A percentile compares a stretch with the other conserved stretches of the same genome.
phyloP scores from a whole-genome alignment of 2,329 filamentous ascomycete species.

The Phialophora verrucosa region DNA sequence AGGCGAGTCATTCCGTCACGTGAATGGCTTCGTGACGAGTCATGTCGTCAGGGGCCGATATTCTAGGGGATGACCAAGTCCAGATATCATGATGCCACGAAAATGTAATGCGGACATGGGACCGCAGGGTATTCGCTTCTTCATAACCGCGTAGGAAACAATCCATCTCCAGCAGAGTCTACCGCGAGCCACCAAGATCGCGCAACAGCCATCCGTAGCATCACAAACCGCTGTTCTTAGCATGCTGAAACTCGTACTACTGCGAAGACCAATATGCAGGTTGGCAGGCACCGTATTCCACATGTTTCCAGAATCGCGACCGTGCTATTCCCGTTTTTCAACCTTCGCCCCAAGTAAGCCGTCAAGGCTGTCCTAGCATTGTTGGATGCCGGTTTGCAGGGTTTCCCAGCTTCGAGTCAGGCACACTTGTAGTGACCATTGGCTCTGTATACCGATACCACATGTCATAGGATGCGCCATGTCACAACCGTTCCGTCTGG shows the following conservation, averaged over 20 bases:
- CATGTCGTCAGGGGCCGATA: not conserved
- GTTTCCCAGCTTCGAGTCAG: not conserved
- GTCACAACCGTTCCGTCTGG: not conserved
- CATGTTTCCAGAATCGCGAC: not conserved
- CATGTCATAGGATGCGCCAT: not conserved
- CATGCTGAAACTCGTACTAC: not conserved
- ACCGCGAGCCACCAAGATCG: not conserved
- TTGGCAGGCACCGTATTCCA: not conserved
- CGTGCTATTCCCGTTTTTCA: not conserved
- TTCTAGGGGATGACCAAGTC: not conserved
- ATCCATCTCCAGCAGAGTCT: not conserved
- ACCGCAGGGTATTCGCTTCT: not conserved
- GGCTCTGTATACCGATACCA: not conserved
- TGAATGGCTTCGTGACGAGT: not conserved
- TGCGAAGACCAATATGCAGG: not conserved
- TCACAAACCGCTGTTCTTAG: not conserved
- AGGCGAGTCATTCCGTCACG: not conserved
- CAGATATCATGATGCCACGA: not conserved
- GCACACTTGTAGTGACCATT: not conserved
- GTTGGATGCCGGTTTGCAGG: not conserved
- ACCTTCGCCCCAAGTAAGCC: not conserved
- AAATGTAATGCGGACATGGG: not conserved
- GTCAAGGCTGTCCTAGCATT: not conserved
- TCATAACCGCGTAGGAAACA: not conserved
- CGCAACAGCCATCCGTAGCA: not conserved